Evolutionary conservation across 257 asterid species (phyloP).

Genomic region (Jasminum sambac): DNA sequence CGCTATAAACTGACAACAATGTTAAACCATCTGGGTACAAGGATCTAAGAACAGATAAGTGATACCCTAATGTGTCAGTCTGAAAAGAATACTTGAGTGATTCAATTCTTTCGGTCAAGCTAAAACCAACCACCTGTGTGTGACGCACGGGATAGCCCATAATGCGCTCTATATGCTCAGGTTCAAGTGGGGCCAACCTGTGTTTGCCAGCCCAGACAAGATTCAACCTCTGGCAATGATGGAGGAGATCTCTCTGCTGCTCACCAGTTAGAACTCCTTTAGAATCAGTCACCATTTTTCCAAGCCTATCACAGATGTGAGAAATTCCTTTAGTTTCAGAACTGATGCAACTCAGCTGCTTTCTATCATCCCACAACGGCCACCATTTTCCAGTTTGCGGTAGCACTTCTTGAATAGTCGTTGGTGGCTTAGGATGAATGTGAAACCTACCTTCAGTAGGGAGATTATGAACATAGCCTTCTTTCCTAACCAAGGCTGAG

Average conservation of each 20-base stretch:
- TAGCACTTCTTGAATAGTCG: constrained; percentile 64
- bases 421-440: constrained; percentile 65
- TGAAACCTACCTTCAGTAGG: constrained; percentile 63
- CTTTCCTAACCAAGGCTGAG: constrained; percentile 73
- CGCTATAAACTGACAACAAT: constrained; percentile 62
- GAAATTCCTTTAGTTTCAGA: constrained; percentile 43
- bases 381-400: constrained; percentile 65
- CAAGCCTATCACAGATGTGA: constrained; percentile 58
- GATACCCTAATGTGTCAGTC: constrained; percentile 74
- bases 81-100: constrained; percentile 63
- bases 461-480: constrained; percentile 89
- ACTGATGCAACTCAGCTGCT: constrained; percentile 47
- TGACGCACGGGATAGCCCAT: constrained; percentile 77
- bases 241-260: constrained; percentile 52
- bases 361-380: constrained; percentile 92
- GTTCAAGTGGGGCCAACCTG: constrained; percentile 54
- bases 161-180: constrained; percentile 67
- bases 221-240: constrained; percentile 50
- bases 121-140: constrained; percentile 51
- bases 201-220: constrained; percentile 70
- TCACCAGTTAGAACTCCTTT: constrained; percentile 51
- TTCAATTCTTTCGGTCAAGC: constrained; percentile 52
- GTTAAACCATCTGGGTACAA: constrained; percentile 59
- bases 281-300: constrained; percentile 43
- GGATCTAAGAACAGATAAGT: constrained; percentile 58